Conservation (phyloP, 2,329 filamentous ascomycete genomes). For the Colletotrichum sojae region DNA sequence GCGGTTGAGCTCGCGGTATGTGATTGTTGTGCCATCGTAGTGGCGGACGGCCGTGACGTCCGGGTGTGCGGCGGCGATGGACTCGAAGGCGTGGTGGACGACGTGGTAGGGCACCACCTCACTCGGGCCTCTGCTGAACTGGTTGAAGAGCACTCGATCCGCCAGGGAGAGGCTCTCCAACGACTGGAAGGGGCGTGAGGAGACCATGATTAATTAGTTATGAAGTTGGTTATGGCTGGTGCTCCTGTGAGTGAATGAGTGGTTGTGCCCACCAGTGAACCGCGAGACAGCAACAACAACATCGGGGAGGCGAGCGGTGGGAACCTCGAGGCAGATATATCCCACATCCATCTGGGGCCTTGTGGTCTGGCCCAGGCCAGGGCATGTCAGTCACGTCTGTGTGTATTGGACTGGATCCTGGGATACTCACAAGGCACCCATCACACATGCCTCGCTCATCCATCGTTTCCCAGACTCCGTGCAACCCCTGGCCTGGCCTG, state of each 20-base stretch:
- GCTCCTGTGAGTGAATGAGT: conserved; percentile 2
- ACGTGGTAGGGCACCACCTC: conserved; percentile 34
- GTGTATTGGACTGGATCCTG: background rate
- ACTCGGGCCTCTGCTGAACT: conserved; percentile 37
- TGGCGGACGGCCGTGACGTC: conserved; percentile 55
- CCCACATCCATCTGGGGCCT: conserved; percentile 1
- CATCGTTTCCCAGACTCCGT: background rate
- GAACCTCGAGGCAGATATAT: conserved; percentile 36
- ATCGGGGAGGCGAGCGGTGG: background rate
- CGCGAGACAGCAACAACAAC: background rate
- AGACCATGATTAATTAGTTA: conserved; percentile 26
- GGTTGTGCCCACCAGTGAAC: conserved; percentile 34
- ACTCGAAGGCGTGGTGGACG: conserved; percentile 41
- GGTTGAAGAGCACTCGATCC: conserved; percentile 39
- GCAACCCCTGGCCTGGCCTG: background rate
- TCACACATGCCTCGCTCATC: background rate
- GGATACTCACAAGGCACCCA: background rate
- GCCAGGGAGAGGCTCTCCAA: conserved; percentile 39
- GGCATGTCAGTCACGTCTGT: conserved; percentile 10
- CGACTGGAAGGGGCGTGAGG: conserved; percentile 34
- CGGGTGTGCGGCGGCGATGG: conserved; percentile 52
- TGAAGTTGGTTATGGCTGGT: conserved; percentile 1
- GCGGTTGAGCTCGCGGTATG: conserved; percentile 61
- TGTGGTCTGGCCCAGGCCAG: background rate
- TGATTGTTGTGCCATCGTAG: conserved; percentile 53